phyloP scores from a whole-genome alignment of 78 protist species.

The Dictyostelium purpureum region DNA sequence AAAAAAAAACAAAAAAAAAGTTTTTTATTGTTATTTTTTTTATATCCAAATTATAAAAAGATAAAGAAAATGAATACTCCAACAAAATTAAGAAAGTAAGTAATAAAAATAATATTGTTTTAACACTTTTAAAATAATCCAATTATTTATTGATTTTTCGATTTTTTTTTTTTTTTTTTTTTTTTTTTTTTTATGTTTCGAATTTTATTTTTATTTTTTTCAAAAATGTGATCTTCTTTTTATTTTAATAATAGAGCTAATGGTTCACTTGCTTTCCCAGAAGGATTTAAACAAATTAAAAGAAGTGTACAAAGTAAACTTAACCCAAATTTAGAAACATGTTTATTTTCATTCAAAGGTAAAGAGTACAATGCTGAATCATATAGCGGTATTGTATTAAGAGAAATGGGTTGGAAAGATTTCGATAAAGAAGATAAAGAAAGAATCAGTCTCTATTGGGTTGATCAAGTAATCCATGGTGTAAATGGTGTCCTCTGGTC shows the following conservation, averaged over 20 bases:
- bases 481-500: slow-evolving; percentile 9
- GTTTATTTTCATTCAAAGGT: not conserved
- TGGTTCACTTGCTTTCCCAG: slow-evolving; percentile 52
- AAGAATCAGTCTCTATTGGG: slow-evolving; percentile 29
- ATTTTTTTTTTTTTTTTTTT: too few relatives aligned
- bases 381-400: not conserved
- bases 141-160: not conserved
- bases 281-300: not conserved
- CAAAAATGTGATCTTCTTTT: too few relatives aligned
- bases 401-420: slow-evolving; percentile 43
- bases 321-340: not conserved
- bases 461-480: slow-evolving; percentile 14
- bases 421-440: not conserved
- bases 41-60: too few relatives aligned
- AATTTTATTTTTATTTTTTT: not conserved
- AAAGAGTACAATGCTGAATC: not conserved
- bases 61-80: not conserved
- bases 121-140: too few relatives aligned
- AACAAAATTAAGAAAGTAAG: not conserved
- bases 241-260: not conserved
- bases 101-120: too few relatives aligned
- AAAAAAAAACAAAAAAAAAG: too few relatives aligned
- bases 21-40: too few relatives aligned
- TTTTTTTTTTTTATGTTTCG: not conserved
- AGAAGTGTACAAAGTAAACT: not conserved